A percentile compares a stretch with the other conserved stretches of the same genome.
Evolutionary conservation across 352 stramenopile species (phyloP).

Genomic region (Phytopythium mirpurense): DNA sequence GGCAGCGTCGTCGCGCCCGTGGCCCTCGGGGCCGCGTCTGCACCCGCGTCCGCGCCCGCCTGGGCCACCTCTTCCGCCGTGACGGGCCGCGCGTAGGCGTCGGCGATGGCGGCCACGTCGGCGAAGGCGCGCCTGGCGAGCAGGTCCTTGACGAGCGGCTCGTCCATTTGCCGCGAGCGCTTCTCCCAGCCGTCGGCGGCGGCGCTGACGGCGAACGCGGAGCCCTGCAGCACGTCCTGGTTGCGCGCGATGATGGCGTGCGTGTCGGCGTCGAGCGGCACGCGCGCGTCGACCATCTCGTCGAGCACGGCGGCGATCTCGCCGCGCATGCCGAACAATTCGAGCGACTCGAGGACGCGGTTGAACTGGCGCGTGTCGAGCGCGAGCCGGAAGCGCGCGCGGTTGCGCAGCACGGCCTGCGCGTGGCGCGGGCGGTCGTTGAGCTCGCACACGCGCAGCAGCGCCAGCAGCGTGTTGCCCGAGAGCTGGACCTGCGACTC

Average conservation of each 20-base stretch:
- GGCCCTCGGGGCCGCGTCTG: not conserved
- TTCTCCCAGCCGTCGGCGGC: constrained; percentile 2
- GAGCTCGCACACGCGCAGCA: constrained; percentile 37
- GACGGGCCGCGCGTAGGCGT: constrained; percentile 20
- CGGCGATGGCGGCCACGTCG: constrained; percentile 28
- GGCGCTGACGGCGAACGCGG: constrained; percentile 16
- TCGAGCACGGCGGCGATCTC: constrained; percentile 30
- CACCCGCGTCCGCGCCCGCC: too few relatives aligned
- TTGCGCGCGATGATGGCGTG: constrained; percentile 32
- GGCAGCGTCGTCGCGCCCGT: constrained; percentile 17
- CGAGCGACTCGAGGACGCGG: constrained; percentile 36
- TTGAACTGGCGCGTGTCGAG: constrained; percentile 38
- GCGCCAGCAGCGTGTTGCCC: constrained; percentile 32
- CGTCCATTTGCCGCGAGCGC: constrained; percentile 18
- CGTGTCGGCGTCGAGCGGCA: constrained; percentile 22
- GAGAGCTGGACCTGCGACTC: constrained; percentile 37
- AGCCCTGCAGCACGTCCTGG: constrained; percentile 22
- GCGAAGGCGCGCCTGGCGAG: constrained; percentile 22
- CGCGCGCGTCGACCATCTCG: constrained; percentile 32
- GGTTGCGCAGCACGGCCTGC: constrained; percentile 43
- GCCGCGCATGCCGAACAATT: constrained; percentile 22
- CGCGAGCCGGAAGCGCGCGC: constrained; percentile 40
- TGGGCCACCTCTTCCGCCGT: constrained; percentile 10
- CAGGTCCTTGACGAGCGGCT: constrained; percentile 18
- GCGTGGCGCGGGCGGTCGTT: constrained; percentile 41